Conservation (phyloP, 768 basidiomycete species). For the Leccinum longicurvipes region DNA sequence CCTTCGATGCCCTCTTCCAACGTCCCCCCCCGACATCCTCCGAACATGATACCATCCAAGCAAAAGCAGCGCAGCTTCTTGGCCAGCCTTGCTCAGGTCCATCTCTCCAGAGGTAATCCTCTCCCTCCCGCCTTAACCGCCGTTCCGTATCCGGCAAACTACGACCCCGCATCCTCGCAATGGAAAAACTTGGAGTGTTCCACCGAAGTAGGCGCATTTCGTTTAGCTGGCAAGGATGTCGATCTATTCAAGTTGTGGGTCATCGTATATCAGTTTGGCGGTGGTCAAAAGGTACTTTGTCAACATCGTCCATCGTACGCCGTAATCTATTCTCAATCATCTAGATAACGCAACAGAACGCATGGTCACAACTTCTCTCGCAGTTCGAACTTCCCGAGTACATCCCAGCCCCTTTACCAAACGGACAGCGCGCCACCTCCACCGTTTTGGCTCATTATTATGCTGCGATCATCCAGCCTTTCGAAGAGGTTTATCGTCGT, state of each 20-base stretch:
- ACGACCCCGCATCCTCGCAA: conserved; percentile 58
- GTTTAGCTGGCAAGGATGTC: conserved; percentile 69
- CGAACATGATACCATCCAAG: conserved; percentile 38
- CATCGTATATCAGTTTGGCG: conserved; percentile 57
- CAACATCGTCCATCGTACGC: conserved; percentile 10
- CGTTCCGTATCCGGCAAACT: conserved; percentile 49
- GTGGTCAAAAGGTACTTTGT: conserved; percentile 52
- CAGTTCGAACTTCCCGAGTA: conserved; percentile 63
- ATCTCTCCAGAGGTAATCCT: conserved; percentile 56
- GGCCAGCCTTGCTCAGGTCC: conserved; percentile 54
- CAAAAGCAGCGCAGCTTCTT: conserved; percentile 62
- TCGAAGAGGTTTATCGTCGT: conserved; percentile 68
- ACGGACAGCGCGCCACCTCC: conserved; percentile 49
- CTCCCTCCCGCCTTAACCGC: conserved; percentile 76
- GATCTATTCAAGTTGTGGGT: conserved; percentile 76
- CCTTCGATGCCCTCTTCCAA: conserved; percentile 40
- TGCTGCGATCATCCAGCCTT: conserved; percentile 58
- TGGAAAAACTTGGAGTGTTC: conserved; percentile 69
- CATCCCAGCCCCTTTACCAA: conserved; percentile 43
- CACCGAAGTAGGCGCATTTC: conserved; percentile 58
- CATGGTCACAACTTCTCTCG: conserved; percentile 52
- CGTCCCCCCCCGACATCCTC: conserved; percentile 36
- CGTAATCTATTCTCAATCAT: conserved; percentile 11
- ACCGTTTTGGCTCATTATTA: conserved; percentile 56
- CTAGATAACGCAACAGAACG: conserved; percentile 50